phyloP scores from a whole-genome alignment of 768 basidiomycete genomes.

The Mycena capillaripes region DNA sequence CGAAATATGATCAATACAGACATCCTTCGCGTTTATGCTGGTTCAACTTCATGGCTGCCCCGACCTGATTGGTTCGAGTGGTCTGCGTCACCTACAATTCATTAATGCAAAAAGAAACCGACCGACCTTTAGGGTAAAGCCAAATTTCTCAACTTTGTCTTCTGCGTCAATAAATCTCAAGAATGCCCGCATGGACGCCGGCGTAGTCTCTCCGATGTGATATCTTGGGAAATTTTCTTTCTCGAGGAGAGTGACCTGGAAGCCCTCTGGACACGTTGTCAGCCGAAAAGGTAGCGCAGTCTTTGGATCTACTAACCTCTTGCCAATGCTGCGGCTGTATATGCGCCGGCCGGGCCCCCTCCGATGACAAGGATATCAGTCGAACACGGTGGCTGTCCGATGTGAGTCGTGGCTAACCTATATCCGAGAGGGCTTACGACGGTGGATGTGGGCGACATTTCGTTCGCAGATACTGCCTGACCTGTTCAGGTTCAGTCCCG shows the following conservation, averaged over 20 bases:
- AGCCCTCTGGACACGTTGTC: not conserved
- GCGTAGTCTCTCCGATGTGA: not conserved
- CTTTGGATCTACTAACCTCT: not conserved
- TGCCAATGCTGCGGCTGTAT: not conserved
- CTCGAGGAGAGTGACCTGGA: not conserved
- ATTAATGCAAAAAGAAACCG: not conserved
- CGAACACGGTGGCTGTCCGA: no score
- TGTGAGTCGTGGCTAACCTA: no score
- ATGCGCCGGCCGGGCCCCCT: no score
- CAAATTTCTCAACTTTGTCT: conserved; percentile 17
- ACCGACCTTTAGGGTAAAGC: conserved; percentile 52
- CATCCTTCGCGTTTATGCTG: conserved; percentile 57
- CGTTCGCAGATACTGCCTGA: no score
- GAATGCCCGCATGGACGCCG: not conserved
- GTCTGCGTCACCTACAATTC: no score
- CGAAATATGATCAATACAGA: no score
- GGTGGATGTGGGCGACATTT: no score
- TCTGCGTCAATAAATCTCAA: not conserved
- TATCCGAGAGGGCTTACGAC: no score
- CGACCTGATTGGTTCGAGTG: conserved; percentile 49
- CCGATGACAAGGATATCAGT: no score
- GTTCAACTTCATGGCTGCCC: conserved; percentile 51
- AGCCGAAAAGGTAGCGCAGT: not conserved
- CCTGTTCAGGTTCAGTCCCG: no score
- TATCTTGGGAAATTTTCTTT: not conserved